Evolutionary conservation across 2,329 filamentous ascomycete species (phyloP).

Genomic region (Nectriaceae sp.): DNA sequence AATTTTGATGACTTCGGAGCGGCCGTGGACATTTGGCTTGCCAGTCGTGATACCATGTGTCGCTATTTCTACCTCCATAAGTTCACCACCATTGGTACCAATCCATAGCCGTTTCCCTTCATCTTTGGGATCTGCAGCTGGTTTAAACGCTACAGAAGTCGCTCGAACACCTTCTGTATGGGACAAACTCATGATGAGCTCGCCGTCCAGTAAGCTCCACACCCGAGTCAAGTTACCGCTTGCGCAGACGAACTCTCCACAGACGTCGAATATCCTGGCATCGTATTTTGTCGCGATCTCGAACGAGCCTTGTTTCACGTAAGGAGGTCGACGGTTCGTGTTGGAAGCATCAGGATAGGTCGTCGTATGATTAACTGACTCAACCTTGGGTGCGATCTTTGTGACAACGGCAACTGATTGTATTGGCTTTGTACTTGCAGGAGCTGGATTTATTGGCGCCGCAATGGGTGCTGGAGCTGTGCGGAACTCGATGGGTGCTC

Average conservation of each 20-base stretch:
- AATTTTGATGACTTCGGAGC: slow-evolving; percentile 80
- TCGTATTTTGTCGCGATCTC: slow-evolving; percentile 87
- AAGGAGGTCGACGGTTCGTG: slow-evolving; percentile 81
- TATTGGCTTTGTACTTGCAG: neutral
- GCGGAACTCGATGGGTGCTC: slow-evolving; percentile 24
- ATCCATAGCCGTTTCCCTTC: slow-evolving; percentile 87
- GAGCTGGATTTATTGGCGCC: slow-evolving; percentile 13
- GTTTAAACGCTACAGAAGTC: slow-evolving; percentile 83
- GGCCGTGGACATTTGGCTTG: slow-evolving; percentile 72
- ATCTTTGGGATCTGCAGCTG: slow-evolving; percentile 72
- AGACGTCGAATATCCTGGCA: slow-evolving; percentile 82
- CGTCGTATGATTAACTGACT: slow-evolving; percentile 52
- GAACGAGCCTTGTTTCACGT: slow-evolving; percentile 68
- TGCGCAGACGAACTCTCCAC: slow-evolving; percentile 83
- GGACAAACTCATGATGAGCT: slow-evolving; percentile 75
- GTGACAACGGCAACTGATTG: slow-evolving; percentile 11
- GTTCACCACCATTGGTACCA: slow-evolving; percentile 83
- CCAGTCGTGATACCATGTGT: slow-evolving; percentile 70
- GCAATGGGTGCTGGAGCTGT: slow-evolving; percentile 11
- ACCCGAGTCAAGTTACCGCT: slow-evolving; percentile 84
- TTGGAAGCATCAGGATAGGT: slow-evolving; percentile 84
- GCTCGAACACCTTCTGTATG: slow-evolving; percentile 86
- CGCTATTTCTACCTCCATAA: slow-evolving; percentile 83
- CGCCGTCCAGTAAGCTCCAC: slow-evolving; percentile 83
- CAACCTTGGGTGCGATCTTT: slow-evolving; percentile 32